Evolutionary conservation across 2,329 filamentous ascomycete genomes (phyloP).

Genomic region (Scleromitrula shiraiana): DNA sequence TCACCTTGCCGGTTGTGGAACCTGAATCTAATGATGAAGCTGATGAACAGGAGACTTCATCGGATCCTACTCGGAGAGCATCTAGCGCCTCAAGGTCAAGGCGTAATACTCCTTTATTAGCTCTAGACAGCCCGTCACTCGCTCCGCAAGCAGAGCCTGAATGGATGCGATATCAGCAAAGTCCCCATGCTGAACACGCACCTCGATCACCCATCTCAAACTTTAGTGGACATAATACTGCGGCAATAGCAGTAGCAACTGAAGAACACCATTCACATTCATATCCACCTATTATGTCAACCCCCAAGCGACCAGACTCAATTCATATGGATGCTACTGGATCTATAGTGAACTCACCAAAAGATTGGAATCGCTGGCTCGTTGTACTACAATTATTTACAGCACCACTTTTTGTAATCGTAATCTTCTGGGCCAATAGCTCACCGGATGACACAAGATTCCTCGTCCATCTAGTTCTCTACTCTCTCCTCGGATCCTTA

Average conservation of each 20-base stretch:
- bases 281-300: conserved; percentile 11
- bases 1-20: conserved; percentile 88
- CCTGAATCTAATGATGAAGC: conserved; percentile 47
- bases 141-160: conserved; percentile 37
- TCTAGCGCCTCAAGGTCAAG: conserved; percentile 24
- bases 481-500: conserved; percentile 61
- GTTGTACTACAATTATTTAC: conserved; percentile 78
- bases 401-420: conserved; percentile 72
- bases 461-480: conserved; percentile 50
- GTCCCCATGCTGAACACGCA: conserved; percentile 26
- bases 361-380: conserved; percentile 84
- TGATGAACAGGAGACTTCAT: conserved; percentile 19
- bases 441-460: conserved; percentile 45
- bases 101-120: conserved; percentile 20
- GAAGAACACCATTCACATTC: conserved; percentile 24
- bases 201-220: conserved; percentile 15
- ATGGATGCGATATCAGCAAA: conserved; percentile 51
- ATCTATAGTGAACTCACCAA: conserved; percentile 7
- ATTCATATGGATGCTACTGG: conserved; percentile 7
- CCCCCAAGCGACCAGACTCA: conserved; percentile 4
- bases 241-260: conserved; percentile 26
- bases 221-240: conserved; percentile 29
- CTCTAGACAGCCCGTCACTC: conserved; percentile 23
- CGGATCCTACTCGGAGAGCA: conserved; percentile 9
- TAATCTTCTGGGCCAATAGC: conserved; percentile 67